These are phyloP conservation scores for Ganoderma lucidum DNA, from an alignment of 1,284 basidiomycete genomes.

Conservation along the genomic window DNA sequence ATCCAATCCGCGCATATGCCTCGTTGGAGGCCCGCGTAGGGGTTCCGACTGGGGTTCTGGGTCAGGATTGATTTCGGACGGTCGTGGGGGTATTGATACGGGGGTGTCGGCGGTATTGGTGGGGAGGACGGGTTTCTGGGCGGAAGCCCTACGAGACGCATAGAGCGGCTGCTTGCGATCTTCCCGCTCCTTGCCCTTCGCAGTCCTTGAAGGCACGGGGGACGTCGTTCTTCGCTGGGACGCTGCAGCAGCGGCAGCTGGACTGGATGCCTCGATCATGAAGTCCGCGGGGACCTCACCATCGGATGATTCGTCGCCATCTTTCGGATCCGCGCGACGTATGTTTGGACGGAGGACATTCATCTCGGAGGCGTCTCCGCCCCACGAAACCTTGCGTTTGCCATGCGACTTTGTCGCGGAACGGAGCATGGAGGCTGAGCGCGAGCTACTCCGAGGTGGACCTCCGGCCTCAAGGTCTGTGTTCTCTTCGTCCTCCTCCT, in stretches of 20 bases:
- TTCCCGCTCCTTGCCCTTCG: conserved; percentile 49
- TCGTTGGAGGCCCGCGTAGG: conserved; percentile 46
- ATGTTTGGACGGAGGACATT: conserved; percentile 70
- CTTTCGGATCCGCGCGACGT: conserved; percentile 62
- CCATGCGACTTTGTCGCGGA: conserved; percentile 50
- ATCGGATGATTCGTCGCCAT: conserved; percentile 71
- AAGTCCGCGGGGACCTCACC: conserved; percentile 85
- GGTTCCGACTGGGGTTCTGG: conserved; percentile 36
- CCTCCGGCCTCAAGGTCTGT: conserved; percentile 59
- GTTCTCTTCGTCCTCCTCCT: conserved; percentile 58
- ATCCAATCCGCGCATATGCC: conserved; percentile 75
- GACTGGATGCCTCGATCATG: conserved; percentile 71
- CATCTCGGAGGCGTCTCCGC: conserved; percentile 60
- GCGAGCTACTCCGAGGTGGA: conserved; percentile 35
- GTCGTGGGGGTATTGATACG: conserved; percentile 67
- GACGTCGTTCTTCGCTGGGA: conserved; percentile 46
- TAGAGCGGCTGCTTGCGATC: conserved; percentile 37
- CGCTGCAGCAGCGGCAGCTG: conserved; percentile 20
- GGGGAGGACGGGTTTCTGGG: conserved; percentile 44
- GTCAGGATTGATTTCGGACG: conserved; percentile 63
- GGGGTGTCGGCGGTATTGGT: conserved; percentile 35
- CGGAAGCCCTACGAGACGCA: conserved; percentile 33
- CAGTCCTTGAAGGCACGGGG: conserved; percentile 35
- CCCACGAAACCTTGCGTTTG: conserved; percentile 64
- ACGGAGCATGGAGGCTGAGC: conserved; percentile 35